Evolutionary conservation across 805 yeast species (phyloP).

Genomic region (Nakazawaea laoshanensis): DNA sequence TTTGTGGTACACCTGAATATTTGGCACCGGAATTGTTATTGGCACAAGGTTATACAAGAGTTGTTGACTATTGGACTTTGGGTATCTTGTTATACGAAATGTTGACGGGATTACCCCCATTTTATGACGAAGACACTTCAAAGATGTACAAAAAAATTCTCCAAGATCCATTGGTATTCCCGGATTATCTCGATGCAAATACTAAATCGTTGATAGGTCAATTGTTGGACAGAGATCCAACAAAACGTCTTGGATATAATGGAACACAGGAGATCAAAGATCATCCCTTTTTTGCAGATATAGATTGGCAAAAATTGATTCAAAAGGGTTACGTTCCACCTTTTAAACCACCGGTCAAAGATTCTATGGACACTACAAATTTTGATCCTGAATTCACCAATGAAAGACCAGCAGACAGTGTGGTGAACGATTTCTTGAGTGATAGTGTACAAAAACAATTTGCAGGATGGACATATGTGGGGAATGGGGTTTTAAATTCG

Average conservation of each 20-base stretch:
- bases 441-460: conserved; percentile 96
- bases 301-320: conserved; percentile 80
- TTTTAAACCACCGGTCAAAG: conserved; percentile 83
- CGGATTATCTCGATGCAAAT: conserved; percentile 76
- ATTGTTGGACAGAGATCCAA: conserved; percentile 79
- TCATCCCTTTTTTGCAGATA: conserved; percentile 80
- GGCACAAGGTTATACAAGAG: conserved; percentile 91
- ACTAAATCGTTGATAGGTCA: conserved; percentile 75
- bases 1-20: conserved; percentile 98
- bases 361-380: conserved; percentile 83
- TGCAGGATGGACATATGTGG: conserved; percentile 98
- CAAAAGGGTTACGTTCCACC: conserved; percentile 92
- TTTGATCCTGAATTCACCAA: conserved; percentile 88
- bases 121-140: conserved; percentile 88
- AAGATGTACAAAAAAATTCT: conserved; percentile 91
- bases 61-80: conserved; percentile 98
- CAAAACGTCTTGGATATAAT: conserved; percentile 61
- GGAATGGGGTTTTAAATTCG: conserved; percentile 39
- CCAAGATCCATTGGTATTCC: conserved; percentile 83
- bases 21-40: conserved; percentile 89
- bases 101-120: conserved; percentile 96
- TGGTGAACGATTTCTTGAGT: conserved; percentile 84
- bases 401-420: conserved; percentile 92
- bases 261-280: conserved; percentile 80
- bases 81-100: conserved; percentile 91